Base-by-base conservation (phyloP, 2,329 filamentous ascomycete species). In the Emydomyces testavorans region DNA sequence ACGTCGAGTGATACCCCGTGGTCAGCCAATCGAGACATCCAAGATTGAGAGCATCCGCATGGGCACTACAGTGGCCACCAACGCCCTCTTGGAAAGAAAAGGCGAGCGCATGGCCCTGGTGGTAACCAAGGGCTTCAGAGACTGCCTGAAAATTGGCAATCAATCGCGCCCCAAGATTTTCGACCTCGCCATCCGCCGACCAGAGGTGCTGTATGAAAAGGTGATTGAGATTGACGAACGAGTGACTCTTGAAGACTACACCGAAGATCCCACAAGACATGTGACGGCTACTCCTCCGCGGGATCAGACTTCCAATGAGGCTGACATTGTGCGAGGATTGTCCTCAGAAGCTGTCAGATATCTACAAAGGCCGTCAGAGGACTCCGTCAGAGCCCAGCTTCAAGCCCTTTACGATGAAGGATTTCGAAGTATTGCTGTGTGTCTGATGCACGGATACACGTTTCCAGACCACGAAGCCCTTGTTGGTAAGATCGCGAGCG, bases 31-130 rank as follows among this genome's bases (percentile, higher is more conserved):
- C 6, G 87, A 94, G 63, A 94, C 88, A 1, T 78, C 80, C 15
- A 70, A 80, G 59, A 93, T 95, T 57, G 85, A 92, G 57, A 88
- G 84, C 48, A 94, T 95, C 62, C 82, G 89, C 40, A 95, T 95
- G 89, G 89, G 89, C 37, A 95, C 89, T 1, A 95, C 89, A 0
- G 88, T 95, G 10, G 89, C 89, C 7, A 95, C 89, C 0, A 95
- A 95, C 64, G 89, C 89, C 0, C 68, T 95, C 48, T 73, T 95
- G 1, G 89, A 95, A 65, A 74, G 89, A 50, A 94, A 94, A 65
- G 89, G 89, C 40, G 88, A 94, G 68, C 80, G 79, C 56, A 90
- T 92, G 60, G 88, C 85, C 11, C 76, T 95, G 65, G 79, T 94
- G 1, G 85, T 93, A 8, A 94, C 86, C 1, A 82, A 80, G 55